phyloP scores from a whole-genome alignment of 1,139 yeast genomes.

The Saccharomyces uvarum region DNA sequence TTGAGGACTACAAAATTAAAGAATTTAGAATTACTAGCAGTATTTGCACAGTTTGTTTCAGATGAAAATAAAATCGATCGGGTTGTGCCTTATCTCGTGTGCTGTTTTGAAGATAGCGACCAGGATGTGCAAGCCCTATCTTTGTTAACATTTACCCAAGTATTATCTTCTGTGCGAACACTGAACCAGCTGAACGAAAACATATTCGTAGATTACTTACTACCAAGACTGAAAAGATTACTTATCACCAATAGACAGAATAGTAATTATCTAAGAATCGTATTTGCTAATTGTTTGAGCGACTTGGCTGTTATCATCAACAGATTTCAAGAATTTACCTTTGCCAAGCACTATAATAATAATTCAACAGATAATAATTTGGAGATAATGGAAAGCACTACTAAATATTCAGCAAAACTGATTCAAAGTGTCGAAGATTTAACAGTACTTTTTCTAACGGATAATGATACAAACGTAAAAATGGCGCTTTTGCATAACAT shows the following conservation, averaged over 20 bases:
- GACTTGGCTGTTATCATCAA: constrained; percentile 55
- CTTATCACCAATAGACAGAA: constrained; percentile 24
- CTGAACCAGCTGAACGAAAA: constrained; percentile 70
- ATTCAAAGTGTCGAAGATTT: constrained; percentile 52
- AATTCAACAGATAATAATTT: constrained; percentile 8
- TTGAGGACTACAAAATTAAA: constrained; percentile 55
- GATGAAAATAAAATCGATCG: constrained; percentile 85
- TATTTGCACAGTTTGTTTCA: constrained; percentile 64
- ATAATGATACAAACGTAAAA: constrained; percentile 56
- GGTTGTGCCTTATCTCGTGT: constrained; percentile 68
- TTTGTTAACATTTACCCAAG: constrained; percentile 49
- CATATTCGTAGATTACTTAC: constrained; percentile 70
- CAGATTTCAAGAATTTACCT: constrained; percentile 59
- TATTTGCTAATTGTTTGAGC: constrained; percentile 70
- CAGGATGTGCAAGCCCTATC: constrained; percentile 56
- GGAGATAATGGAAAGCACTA: constrained; percentile 27
- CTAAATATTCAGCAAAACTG: constrained; percentile 18
- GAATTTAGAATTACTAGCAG: constrained; percentile 70
- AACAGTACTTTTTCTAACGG: constrained; percentile 61
- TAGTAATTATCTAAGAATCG: constrained; percentile 45
- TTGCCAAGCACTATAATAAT: constrained; percentile 40
- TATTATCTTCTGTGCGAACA: constrained; percentile 56
- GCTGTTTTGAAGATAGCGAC: constrained; percentile 45
- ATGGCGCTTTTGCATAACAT: constrained; percentile 62
- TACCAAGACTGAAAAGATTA: constrained; percentile 58